These are phyloP conservation scores for Apiospora pterosperma DNA, from an alignment of 2,329 filamentous ascomycete genomes.

Conservation along the genomic window DNA sequence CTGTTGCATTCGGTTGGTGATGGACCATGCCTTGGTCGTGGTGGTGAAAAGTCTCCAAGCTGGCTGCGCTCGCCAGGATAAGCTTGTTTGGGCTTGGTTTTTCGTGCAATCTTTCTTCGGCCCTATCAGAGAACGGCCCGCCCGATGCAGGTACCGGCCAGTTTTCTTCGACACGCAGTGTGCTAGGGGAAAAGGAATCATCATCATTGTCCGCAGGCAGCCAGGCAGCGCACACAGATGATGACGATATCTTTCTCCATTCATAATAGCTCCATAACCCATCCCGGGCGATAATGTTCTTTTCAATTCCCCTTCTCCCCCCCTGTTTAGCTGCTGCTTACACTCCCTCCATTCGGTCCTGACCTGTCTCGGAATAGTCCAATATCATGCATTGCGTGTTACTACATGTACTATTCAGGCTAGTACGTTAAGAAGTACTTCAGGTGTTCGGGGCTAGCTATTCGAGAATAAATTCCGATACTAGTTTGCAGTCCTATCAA, in stretches of 20 bases:
- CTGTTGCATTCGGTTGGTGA: not conserved
- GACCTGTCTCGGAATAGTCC: not conserved
- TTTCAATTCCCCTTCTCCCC: not conserved
- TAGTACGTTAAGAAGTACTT: too few species aligned
- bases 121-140: not conserved
- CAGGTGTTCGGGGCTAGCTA: not conserved
- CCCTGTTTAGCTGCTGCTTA: not conserved
- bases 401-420: too few species aligned
- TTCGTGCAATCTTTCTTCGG: not conserved
- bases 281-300: not conserved
- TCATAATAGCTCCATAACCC: too few species aligned
- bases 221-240: too few species aligned
- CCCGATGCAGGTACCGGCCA: not conserved
- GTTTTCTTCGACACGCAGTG: not conserved
- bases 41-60: not conserved
- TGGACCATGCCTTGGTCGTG: not conserved
- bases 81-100: not conserved
- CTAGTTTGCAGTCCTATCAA: not conserved
- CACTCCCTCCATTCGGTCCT: not conserved
- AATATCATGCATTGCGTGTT: not conserved
- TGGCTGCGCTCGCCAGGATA: not conserved
- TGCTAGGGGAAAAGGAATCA: not conserved
- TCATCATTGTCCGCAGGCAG: not conserved
- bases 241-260: constrained; percentile 1
- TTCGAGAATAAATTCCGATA: not conserved